Conservation (phyloP, 371 early-diverging fungal genomes). For the Actinomortierella wolfii region DNA sequence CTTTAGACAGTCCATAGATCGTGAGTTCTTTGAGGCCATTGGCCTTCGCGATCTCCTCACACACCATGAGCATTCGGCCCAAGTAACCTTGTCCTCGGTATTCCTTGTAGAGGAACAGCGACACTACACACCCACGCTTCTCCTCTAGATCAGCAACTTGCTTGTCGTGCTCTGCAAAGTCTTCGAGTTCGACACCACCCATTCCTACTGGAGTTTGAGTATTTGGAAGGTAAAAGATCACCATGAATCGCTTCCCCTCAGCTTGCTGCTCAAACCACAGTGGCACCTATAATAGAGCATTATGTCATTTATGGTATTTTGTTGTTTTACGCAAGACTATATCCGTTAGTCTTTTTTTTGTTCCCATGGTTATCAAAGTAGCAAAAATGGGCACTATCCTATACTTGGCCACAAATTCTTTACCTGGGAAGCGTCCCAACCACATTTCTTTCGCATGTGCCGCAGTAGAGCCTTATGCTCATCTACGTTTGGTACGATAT, state of each 20-base stretch:
- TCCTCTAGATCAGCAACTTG: conserved; percentile 28
- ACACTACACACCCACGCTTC: conserved; percentile 38
- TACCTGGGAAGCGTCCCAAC: conserved; percentile 30
- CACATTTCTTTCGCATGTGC: conserved; percentile 41
- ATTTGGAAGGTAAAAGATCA: conserved; percentile 24
- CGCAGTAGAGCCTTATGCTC: conserved; percentile 23
- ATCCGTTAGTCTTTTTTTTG: background rate
- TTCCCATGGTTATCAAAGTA: background rate
- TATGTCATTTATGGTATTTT: background rate
- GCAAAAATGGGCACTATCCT: too few relatives aligned
- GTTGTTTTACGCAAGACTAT: background rate
- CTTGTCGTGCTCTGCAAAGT: conserved; percentile 29
- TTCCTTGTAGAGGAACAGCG: conserved; percentile 35
- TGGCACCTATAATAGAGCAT: conserved; percentile 15
- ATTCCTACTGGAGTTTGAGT: conserved; percentile 33
- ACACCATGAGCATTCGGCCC: conserved; percentile 16
- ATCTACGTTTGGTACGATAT: conserved; percentile 34
- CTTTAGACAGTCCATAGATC: conserved; percentile 27
- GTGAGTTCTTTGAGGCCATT: conserved; percentile 30
- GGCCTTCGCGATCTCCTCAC: conserved; percentile 22
- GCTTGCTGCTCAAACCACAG: conserved; percentile 36
- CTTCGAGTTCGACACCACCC: conserved; percentile 34
- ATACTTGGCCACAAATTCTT: background rate
- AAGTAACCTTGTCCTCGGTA: conserved; percentile 33
- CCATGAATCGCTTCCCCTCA: conserved; percentile 31